Conservation (phyloP, 106 monocot species). For the Gastrodia elata region DNA sequence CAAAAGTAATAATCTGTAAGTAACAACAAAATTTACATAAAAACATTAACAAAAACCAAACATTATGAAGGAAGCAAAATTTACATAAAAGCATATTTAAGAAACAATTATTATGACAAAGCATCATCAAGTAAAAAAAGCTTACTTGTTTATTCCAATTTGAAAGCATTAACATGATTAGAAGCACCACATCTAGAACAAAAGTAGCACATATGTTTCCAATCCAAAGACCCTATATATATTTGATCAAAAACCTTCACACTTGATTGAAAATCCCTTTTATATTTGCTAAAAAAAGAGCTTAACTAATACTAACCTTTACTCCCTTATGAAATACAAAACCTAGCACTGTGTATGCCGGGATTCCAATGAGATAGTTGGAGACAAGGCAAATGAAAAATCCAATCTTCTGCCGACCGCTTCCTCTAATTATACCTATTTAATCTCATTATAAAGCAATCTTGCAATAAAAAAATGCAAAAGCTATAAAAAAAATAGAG, state of each 20-base stretch:
- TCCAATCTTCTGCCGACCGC: conserved; percentile 7
- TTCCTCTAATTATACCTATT: conserved; percentile 1
- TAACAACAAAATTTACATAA: no score
- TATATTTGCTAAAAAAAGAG: background rate
- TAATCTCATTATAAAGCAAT: background rate
- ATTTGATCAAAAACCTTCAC: background rate
- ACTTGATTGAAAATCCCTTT: background rate
- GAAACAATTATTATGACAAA: no score
- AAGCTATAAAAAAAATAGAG: background rate
- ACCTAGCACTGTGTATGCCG: background rate
- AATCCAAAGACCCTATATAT: conserved; percentile 3
- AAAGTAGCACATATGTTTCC: conserved; percentile 2
- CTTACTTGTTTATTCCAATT: conserved; percentile 3
- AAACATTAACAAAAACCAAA: no score
- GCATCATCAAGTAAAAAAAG: background rate
- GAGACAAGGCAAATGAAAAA: background rate
- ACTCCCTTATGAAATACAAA: background rate
- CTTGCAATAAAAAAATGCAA: background rate
- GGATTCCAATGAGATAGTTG: conserved; percentile 6
- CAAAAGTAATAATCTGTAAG: no score
- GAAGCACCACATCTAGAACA: background rate
- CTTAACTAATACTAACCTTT: background rate
- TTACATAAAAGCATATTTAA: no score
- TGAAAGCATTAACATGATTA: background rate
- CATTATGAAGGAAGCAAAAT: no score